phyloP scores from a whole-genome alignment of 495 filamentous ascomycete species.

The Penicillium crystallinum region DNA sequence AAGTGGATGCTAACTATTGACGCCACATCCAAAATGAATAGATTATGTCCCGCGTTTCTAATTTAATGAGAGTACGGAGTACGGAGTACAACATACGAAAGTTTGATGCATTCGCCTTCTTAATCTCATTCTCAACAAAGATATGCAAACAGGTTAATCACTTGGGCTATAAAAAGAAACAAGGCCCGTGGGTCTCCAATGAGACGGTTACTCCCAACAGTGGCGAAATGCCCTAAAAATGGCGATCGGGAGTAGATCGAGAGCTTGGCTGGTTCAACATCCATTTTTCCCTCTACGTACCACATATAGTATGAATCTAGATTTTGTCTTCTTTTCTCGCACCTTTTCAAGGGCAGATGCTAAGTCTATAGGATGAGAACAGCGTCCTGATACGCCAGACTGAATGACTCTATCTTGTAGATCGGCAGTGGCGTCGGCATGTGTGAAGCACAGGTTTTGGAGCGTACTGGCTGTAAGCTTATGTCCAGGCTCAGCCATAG shows the following conservation, averaged over 20 bases:
- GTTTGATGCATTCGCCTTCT: too few relatives aligned
- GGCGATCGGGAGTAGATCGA: background rate
- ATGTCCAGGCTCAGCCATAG: background rate
- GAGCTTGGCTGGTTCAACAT: too few relatives aligned
- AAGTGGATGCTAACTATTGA: constrained; percentile 20
- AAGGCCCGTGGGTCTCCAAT: constrained; percentile 1
- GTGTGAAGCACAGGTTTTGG: background rate
- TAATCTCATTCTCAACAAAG: too few relatives aligned
- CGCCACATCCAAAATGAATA: constrained; percentile 19
- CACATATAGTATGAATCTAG: too few relatives aligned
- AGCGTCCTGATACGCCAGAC: too few relatives aligned
- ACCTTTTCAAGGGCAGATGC: background rate
- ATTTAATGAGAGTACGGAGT: too few relatives aligned
- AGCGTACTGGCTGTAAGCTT: background rate
- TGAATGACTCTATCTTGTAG: background rate
- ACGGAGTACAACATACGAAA: too few relatives aligned
- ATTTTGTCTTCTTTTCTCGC: too few relatives aligned
- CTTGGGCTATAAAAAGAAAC: constrained; percentile 6
- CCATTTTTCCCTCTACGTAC: too few relatives aligned
- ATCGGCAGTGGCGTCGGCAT: background rate
- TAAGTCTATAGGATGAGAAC: too few relatives aligned
- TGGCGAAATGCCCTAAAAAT: constrained; percentile 1
- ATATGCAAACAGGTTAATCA: background rate
- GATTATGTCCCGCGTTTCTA: constrained; percentile 1
- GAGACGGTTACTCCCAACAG: background rate